Conservation (phyloP, 805 yeast species). For the Nadsonia fulvescens region DNA sequence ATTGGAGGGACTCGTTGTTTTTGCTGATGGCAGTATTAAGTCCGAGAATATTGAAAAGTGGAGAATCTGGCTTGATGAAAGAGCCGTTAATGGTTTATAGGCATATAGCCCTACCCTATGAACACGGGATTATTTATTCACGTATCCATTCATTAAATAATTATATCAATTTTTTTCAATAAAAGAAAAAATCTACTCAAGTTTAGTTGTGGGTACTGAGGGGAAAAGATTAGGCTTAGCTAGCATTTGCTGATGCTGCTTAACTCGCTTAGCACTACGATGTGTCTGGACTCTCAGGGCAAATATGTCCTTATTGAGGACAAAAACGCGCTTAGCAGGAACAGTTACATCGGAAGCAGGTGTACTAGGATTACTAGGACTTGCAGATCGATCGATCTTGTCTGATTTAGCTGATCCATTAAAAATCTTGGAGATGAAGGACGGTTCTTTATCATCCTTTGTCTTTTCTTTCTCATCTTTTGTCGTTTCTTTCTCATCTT, state of each 20-base stretch:
- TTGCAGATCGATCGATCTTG: slow-evolving; percentile 1
- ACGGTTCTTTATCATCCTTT: slow-evolving; percentile 10
- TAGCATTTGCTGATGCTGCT: slow-evolving; percentile 16
- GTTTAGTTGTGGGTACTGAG: slow-evolving; percentile 19
- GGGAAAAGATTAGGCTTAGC: slow-evolving; percentile 19
- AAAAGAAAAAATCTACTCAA: too few relatives aligned
- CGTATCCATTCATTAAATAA: too few relatives aligned
- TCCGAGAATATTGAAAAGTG: slow-evolving; percentile 38
- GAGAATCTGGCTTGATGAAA: slow-evolving; percentile 67
- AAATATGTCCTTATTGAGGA: slow-evolving; percentile 25
- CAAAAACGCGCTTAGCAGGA: slow-evolving; percentile 20
- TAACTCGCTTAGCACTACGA: slow-evolving; percentile 15
- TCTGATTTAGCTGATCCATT: slow-evolving; percentile 5
- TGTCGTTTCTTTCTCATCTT: slow-evolving; percentile 8
- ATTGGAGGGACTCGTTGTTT: slow-evolving; percentile 46
- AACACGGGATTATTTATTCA: too few relatives aligned
- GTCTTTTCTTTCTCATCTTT: slow-evolving; percentile 7
- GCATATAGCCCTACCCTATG: too few relatives aligned
- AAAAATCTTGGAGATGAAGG: too few relatives aligned
- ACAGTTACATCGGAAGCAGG: slow-evolving; percentile 13
- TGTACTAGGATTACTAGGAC: slow-evolving; percentile 5
- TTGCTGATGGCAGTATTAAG: slow-evolving; percentile 54
- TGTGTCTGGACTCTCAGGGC: slow-evolving; percentile 21
- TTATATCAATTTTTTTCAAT: too few relatives aligned
- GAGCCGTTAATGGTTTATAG: slow-evolving; percentile 33